Evolutionary conservation across 176 grass and related monocot species (phyloP).

Genomic region (Urochloa ruziziensis): DNA sequence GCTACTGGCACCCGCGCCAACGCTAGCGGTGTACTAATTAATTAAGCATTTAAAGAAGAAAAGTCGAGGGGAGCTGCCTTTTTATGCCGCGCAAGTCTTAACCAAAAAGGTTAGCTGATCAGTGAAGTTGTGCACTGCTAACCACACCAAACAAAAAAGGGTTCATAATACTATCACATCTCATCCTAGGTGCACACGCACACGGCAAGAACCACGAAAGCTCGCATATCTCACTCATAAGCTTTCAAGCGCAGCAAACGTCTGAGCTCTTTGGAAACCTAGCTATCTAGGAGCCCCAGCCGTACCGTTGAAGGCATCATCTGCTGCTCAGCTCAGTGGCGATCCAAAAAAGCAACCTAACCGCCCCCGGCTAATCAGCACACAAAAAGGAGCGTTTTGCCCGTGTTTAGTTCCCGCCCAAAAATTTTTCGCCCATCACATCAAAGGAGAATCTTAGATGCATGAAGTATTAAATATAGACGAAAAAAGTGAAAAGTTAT

Average conservation of each 20-base stretch:
- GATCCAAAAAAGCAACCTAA: neutral
- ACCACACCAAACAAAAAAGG: neutral
- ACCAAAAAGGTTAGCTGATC: neutral
- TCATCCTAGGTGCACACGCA: neutral
- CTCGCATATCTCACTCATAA: neutral
- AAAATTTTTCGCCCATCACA: too few species aligned
- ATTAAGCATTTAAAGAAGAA: too few species aligned
- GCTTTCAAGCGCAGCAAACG: neutral
- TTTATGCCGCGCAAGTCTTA: neutral
- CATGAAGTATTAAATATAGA: too few species aligned
- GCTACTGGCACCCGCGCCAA: too few species aligned
- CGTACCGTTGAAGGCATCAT: neutral
- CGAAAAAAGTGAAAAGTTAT: too few species aligned
- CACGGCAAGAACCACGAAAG: neutral
- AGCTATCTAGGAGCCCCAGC: neutral
- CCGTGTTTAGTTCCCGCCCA: too few species aligned
- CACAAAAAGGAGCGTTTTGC: neutral
- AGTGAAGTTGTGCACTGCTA: neutral
- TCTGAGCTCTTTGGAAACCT: neutral
- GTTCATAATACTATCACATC: neutral
- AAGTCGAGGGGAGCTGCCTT: neutral
- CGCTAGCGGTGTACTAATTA: too few species aligned
- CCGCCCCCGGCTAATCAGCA: neutral
- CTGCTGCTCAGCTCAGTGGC: neutral
- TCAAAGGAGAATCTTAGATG: too few species aligned